Evolutionary conservation across 495 filamentous ascomycete genomes (phyloP), one percentile per base, ranked within the genome.

Genomic region (Neurospora discreta): DNA sequence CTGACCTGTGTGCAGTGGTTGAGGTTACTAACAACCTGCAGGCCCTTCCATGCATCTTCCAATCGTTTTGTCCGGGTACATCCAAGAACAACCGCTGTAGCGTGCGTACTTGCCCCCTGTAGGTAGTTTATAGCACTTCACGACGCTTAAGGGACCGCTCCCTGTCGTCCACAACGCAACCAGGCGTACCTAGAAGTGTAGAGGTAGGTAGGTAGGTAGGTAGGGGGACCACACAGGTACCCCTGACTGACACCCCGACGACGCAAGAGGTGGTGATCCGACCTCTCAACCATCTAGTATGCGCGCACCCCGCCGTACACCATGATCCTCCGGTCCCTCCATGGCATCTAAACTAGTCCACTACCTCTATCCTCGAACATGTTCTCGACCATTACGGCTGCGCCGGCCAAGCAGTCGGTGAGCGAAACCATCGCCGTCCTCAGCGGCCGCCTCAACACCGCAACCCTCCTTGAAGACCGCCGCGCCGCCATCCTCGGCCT

Each of bases 391-490:
- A 94, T 96, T 81, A 90, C 92, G 75, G 89, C 94, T 84, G 91
- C 93, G 78, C 95, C 95, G 75, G 92, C 92, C 81, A 97, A 95
- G 87, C 95, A 98, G 87, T 95, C 92, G 80, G 95, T 93, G 72
- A 92, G 91, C 76, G 93, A 96, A 76, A 97, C 95, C 23, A 99
- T 99, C 78, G 90, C 90, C 71, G 91, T 92, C 58, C 86, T 98
- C 60, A 95, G 91, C 82, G 89, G 90, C 77, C 91, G 95, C 70
- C 87, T 99, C 39, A 89, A 91, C 75, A 94, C 90, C 71, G 92
- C 93, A 39, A 97, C 93, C 1, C 86, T 99, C 23, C 87, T 98
- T 42, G 95, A 99, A 82, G 95, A 99, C 81, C 90, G 95, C 68
- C 90, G 95, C 71, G 93, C 92, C 70, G 94, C 95, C 58, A 96